Conservation (phyloP, 495 filamentous ascomycete genomes). For the Chlorociboria aeruginascens region DNA sequence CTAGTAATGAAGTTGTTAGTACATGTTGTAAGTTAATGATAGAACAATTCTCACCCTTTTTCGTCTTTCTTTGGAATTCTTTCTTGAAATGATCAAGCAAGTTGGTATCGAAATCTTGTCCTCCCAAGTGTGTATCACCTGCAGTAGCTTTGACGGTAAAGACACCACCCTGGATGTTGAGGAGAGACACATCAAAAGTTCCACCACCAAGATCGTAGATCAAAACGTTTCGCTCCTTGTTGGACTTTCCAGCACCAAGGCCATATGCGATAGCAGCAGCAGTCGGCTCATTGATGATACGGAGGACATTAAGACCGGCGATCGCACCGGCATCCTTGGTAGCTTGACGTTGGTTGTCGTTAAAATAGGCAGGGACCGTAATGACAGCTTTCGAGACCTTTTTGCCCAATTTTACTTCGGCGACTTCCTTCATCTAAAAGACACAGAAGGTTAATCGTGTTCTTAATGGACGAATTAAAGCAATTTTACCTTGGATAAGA, state of each 20-base stretch:
- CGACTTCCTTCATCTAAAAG: constrained; percentile 86
- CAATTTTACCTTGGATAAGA: constrained; percentile 63
- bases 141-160: constrained; percentile 98
- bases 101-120: constrained; percentile 98
- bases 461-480: background rate
- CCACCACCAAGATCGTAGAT: constrained; percentile 99
- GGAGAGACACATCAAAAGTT: constrained; percentile 98
- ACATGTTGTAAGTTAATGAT: constrained; percentile 1
- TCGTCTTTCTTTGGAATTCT: constrained; percentile 86
- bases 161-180: constrained; percentile 98
- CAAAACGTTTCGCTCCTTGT: constrained; percentile 95
- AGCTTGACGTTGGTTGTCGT: constrained; percentile 97
- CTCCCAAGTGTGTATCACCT: constrained; percentile 98
- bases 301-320: constrained; percentile 92
- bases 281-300: constrained; percentile 99
- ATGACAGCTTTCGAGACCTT: constrained; percentile 97
- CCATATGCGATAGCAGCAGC: constrained; percentile 96
- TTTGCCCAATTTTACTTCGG: constrained; percentile 90
- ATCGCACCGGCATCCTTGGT: constrained; percentile 99
- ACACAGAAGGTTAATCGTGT: background rate
- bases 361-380: constrained; percentile 99
- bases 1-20: constrained; percentile 23
- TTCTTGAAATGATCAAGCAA: constrained; percentile 91
- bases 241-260: constrained; percentile 81
- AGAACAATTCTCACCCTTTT: constrained; percentile 37